phyloP scores from a whole-genome alignment of 495 filamentous ascomycete species.

The Aspergillus hancockii region DNA sequence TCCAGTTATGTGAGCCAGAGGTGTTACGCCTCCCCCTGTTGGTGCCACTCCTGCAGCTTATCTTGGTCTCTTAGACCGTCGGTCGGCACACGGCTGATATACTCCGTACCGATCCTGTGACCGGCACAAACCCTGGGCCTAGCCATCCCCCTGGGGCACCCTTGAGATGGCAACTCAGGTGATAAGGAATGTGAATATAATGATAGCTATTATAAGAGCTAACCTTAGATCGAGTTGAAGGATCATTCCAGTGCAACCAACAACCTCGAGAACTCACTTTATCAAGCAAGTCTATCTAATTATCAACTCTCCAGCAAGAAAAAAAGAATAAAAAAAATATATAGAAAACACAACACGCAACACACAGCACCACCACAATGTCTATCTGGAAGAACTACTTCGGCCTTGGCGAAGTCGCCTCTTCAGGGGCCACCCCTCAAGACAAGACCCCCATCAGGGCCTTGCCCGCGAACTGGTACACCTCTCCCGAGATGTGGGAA shows the following conservation, averaged over 20 bases:
- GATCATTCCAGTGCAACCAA: not conserved
- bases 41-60: not conserved
- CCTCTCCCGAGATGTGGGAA: conserved; percentile 49
- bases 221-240: not conserved
- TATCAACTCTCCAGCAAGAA: not conserved
- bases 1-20: not conserved
- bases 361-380: not conserved
- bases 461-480: conserved; percentile 53
- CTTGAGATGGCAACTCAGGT: not conserved
- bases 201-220: not conserved
- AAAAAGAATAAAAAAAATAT: too few species aligned
- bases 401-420: conserved; percentile 20
- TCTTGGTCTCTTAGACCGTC: not conserved
- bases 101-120: not conserved
- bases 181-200: not conserved
- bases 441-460: conserved; percentile 27
- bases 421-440: conserved; percentile 5
- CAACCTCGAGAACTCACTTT: not conserved
- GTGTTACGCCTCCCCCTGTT: not conserved
- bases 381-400: conserved; percentile 24
- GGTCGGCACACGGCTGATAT: not conserved
- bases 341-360: not conserved
- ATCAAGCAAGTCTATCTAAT: not conserved
- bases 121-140: not conserved
- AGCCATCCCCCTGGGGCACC: not conserved